Conservation (phyloP, 306 rosid genomes). For the Dalbergia oliveri region DNA sequence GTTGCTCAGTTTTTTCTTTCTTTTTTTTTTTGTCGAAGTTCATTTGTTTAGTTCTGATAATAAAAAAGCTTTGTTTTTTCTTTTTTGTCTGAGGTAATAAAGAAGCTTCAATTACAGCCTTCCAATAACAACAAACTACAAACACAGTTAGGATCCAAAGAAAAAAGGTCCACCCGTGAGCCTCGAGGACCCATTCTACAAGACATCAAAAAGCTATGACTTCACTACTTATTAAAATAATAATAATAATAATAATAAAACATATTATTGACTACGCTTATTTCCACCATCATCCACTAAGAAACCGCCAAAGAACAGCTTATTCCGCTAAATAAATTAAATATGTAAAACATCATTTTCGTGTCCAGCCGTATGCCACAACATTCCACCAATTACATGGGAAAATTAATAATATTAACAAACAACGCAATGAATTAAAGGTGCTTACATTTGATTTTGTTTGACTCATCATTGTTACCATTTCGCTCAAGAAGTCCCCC, state of each 20-base stretch:
- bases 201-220: constrained; percentile 18
- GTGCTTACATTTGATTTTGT: constrained; percentile 72
- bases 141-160: neutral
- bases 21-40: neutral
- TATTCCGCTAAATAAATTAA: constrained; percentile 37
- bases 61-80: no score
- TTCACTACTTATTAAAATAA: constrained; percentile 38
- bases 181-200: constrained; percentile 24
- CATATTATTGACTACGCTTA: no score
- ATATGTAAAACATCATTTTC: constrained; percentile 32
- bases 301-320: constrained; percentile 2
- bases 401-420: no score
- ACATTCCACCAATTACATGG: constrained; percentile 20
- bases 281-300: no score
- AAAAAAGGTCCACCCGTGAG: constrained; percentile 32
- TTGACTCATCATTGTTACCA: constrained; percentile 91
- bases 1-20: no score
- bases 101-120: constrained; percentile 28
- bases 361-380: constrained; percentile 23
- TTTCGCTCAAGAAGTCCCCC: constrained; percentile 91
- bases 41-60: neutral
- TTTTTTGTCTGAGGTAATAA: neutral
- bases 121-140: neutral
- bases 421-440: neutral
- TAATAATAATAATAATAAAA: constrained; percentile 27